Conservation (phyloP, 257 asterid species). For the Ilex asprella region DNA sequence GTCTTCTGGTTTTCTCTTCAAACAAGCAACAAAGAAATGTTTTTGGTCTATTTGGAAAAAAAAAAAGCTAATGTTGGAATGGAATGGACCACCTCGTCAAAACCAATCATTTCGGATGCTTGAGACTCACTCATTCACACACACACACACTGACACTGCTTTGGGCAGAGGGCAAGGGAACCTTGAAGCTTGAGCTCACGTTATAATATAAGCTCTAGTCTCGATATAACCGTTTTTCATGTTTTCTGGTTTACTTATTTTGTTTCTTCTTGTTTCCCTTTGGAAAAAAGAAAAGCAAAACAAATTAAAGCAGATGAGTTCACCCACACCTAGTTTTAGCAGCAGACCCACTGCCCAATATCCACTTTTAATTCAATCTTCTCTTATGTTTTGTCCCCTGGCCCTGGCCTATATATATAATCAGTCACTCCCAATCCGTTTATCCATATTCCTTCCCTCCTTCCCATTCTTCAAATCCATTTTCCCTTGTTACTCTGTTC, state of each 20-base stretch:
- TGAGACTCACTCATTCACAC: neutral
- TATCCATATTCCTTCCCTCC: conserved; percentile 7
- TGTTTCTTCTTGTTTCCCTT: conserved; percentile 14
- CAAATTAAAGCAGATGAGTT: neutral
- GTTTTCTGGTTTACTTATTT: conserved; percentile 4
- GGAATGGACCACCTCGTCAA: conserved; percentile 24
- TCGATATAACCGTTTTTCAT: conserved; percentile 15
- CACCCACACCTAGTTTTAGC: conserved; percentile 16
- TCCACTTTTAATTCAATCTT: conserved; percentile 24
- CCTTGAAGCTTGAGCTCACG: neutral
- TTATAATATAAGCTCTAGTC: neutral
- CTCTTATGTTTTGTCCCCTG: conserved; percentile 5
- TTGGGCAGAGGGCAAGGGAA: conserved; percentile 9
- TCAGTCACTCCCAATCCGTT: neutral
- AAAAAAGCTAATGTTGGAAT: conserved; percentile 25
- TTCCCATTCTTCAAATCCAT: neutral
- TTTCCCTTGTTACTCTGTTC: neutral
- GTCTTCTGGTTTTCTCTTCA: neutral
- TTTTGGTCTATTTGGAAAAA: neutral
- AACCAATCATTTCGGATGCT: conserved; percentile 34
- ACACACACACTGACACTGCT: conserved; percentile 16
- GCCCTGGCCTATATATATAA: conserved; percentile 3
- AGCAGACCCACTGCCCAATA: conserved; percentile 28
- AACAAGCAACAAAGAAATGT: neutral
- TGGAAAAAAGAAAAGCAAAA: conserved; percentile 26